phyloP scores from a whole-genome alignment of 257 asterid genomes.

The Solanum etuberosum region DNA sequence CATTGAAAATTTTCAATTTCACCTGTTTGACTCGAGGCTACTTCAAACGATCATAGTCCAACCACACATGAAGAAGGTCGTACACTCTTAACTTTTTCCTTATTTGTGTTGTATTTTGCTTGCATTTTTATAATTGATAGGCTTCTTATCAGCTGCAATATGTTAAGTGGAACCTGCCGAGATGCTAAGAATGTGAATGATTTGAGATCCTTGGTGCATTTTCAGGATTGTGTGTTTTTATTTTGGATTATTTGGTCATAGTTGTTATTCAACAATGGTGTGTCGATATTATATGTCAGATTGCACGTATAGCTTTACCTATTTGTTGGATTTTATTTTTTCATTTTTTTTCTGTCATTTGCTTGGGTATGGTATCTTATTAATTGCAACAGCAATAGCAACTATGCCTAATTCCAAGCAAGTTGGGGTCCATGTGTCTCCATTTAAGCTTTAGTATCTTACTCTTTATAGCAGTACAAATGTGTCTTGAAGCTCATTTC shows the following conservation, averaged over 20 bases:
- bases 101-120: neutral
- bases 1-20: neutral
- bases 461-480: neutral
- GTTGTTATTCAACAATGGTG: neutral
- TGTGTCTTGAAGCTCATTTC: neutral
- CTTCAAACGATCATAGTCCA: neutral
- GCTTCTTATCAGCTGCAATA: neutral
- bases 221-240: neutral
- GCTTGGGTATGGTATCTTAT: neutral
- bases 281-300: neutral
- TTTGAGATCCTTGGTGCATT: neutral
- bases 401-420: neutral
- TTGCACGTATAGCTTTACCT: neutral
- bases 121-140: neutral
- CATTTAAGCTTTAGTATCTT: neutral
- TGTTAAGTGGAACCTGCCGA: neutral
- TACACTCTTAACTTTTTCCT: neutral
- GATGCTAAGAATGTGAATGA: neutral
- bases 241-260: neutral
- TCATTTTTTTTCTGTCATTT: neutral
- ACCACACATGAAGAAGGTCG: neutral
- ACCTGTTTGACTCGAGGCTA: neutral
- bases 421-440: neutral
- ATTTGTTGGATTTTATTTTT: neutral
- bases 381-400: neutral